Evolutionary conservation across 2,329 filamentous ascomycete species (phyloP), one percentile per base, ranked within the genome.

Genomic region (Magnaporthiopsis rhizophila): DNA sequence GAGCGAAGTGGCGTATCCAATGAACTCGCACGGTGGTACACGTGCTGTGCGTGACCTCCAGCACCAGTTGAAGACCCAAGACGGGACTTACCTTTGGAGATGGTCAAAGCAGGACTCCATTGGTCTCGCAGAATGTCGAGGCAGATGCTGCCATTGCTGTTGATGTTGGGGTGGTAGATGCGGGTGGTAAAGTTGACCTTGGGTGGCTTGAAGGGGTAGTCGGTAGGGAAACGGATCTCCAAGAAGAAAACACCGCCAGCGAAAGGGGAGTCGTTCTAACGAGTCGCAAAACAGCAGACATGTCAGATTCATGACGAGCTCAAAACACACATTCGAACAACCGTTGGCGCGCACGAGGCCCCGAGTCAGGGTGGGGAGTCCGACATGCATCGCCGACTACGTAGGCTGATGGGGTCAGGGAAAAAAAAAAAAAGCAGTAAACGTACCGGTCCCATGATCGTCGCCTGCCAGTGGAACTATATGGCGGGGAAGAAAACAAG

Each of bases 91-190:
- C 95, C 95, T 88, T 99, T 99, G 67, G 92, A 97, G 74, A 99
- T 98, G 71, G 95, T 99, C 79, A 99, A 84, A 70, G 95, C 95
- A 58, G 95, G 95, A 78, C 93, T 97, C 95, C 95, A 99, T 83
- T 99, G 95, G 79, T 99, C 95, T 83, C 95, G 89, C 75, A 99
- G 84, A 75, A 99, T 99, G 76, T 99, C 95, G 77, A 99, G 82
- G 79, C 95, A 99, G 80, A 99, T 99, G 80, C 93, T 97, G 79
- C 95, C 95, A 79, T 98, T 98, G 71, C 92, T 96, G 88, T 99
- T 99, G 92, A 99, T 99, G 83, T 99, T 99, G 74, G 95, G 95
- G 83, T 99, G 95, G 79, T 99, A 99, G 83, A 99, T 98, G 76
- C 94, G 90, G 69, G 95, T 99, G 73, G 92, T 98, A 86, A 99